Conservation (phyloP, 345 rosid genomes). For the Ricinus communis region DNA sequence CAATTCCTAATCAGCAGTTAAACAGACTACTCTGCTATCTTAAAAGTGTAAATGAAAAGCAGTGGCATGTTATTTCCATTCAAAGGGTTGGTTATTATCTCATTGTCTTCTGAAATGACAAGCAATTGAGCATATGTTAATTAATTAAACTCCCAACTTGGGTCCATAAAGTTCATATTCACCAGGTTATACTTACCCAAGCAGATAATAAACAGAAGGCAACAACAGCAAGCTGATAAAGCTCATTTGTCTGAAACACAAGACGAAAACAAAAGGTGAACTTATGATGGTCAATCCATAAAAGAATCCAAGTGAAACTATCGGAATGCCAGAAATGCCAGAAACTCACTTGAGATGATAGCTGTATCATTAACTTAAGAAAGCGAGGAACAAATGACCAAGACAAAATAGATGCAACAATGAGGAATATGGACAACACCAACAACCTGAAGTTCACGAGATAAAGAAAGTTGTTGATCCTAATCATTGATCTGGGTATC, state of each 20-base stretch:
- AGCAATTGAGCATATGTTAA: neutral
- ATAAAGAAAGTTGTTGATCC: neutral
- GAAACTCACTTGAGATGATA: slow-evolving; percentile 93
- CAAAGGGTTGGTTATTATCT: neutral
- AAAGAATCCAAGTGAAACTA: slow-evolving; percentile 19
- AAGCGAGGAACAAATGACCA: slow-evolving; percentile 98
- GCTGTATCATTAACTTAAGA: slow-evolving; percentile 86
- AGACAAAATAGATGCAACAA: slow-evolving; percentile 69
- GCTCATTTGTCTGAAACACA: slow-evolving; percentile 83
- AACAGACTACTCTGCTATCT: neutral
- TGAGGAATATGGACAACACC: slow-evolving; percentile 74
- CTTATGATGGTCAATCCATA: neutral
- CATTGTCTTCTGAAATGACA: neutral
- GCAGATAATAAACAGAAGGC: slow-evolving; percentile 99
- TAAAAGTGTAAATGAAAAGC: neutral
- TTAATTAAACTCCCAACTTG: no score
- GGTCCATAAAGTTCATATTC: neutral
- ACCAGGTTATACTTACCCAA: slow-evolving; percentile 69
- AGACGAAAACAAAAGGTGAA: slow-evolving; percentile 19
- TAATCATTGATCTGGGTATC: slow-evolving; percentile 3
- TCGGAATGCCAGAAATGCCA: neutral
- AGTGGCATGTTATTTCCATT: neutral
- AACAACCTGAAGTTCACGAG: slow-evolving; percentile 55
- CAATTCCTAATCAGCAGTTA: neutral
- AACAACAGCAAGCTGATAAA: slow-evolving; percentile 96